Evolutionary conservation across 1,139 yeast genomes (phyloP), one percentile per base, ranked within the genome.

Genomic region (Magnusiomyces suaveolens): DNA sequence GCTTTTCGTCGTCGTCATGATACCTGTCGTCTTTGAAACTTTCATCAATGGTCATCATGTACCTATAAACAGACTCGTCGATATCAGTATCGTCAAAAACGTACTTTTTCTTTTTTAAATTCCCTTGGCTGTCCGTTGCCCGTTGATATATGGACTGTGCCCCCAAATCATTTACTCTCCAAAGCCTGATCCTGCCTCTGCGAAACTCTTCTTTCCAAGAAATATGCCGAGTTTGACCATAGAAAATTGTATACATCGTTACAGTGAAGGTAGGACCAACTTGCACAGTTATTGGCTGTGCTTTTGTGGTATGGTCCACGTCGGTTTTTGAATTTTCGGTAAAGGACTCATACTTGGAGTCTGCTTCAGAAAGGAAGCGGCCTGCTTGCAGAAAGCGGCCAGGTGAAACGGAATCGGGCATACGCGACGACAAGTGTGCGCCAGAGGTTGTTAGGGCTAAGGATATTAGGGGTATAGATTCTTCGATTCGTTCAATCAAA

Each of bases 201-300:
- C 88, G 83, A 68, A 72, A 81, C 56, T 83, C 84, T 62, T 86
- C 95, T 61, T 83, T 84, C 95, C 95, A 86, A 1, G 80, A 75
- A 1, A 84, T 77, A 49, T 76, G 76, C 39, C 64, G 64, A 12
- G 64, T 60, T 39, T 70, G 74, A 57, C 68, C 83, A 62, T 82
- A 82, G 62, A 84, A 86, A 2, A 87, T 77, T 1, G 87, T 75
- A 62, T 80, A 87, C 61, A 80, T 69, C 2, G 80, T 83, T 51
- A 83, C 67, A 55, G 75, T 77, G 66, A 85, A 85, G 0, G 63
- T 61, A 0, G 89, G 89, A 0, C 94, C 94, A 1, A 84, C 79
- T 54, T 71, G 74, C 1, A 65, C 56, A 23, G 49, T 32, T 10
- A 46, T 26, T 2, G 46, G 46, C 3, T 58, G 16, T 1, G 53